Percentiles rank a stretch among this genome's conserved stretches.
Conservation (phyloP, 2,329 filamentous ascomycete genomes). For the Fusarium sp. region DNA sequence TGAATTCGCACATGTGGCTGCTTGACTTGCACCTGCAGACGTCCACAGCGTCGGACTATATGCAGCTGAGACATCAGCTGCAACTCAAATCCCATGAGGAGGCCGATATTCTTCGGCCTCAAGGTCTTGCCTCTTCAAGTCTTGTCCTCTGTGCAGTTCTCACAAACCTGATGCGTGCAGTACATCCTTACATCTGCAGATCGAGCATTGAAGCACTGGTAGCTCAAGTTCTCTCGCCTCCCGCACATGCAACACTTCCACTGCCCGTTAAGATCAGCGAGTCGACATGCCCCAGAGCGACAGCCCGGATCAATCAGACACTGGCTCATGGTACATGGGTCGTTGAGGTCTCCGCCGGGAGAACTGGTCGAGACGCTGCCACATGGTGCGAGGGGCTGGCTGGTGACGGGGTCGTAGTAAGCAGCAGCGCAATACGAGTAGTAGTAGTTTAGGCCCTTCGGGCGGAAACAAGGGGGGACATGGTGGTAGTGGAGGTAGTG, state of each 20-base stretch:
- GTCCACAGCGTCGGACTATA: conserved; percentile 29
- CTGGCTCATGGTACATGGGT: conserved; percentile 59
- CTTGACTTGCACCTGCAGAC: conserved; percentile 9
- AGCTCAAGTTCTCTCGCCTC: conserved; percentile 58
- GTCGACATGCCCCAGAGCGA: conserved; percentile 60
- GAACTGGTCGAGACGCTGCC: conserved; percentile 29
- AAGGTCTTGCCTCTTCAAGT: conserved; percentile 2
- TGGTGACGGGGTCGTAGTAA: conserved; percentile 46
- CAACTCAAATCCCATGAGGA: conserved; percentile 7
- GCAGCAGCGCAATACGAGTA: conserved; percentile 59
- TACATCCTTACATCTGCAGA: conserved; percentile 60
- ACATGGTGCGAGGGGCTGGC: conserved; percentile 40
- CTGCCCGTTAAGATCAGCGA: conserved; percentile 60
- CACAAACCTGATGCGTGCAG: conserved; percentile 63
- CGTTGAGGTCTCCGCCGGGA: conserved; percentile 49
- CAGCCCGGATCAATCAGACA: conserved; percentile 61
- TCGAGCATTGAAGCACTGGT: conserved; percentile 60
- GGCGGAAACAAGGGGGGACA: conserved; percentile 55
- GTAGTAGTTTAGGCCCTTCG: conserved; percentile 55
- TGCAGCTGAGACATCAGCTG: conserved; percentile 23
- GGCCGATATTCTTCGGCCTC: conserved; percentile 32
- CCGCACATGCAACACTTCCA: conserved; percentile 65
- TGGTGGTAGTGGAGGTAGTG: conserved; percentile 66
- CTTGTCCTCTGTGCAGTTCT: conserved; percentile 51
- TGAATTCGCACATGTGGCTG: conserved; percentile 8